Evolutionary conservation across 2,329 filamentous ascomycete species (phyloP), one percentile per base, ranked within the genome.

Genomic region (Capronia coronata): DNA sequence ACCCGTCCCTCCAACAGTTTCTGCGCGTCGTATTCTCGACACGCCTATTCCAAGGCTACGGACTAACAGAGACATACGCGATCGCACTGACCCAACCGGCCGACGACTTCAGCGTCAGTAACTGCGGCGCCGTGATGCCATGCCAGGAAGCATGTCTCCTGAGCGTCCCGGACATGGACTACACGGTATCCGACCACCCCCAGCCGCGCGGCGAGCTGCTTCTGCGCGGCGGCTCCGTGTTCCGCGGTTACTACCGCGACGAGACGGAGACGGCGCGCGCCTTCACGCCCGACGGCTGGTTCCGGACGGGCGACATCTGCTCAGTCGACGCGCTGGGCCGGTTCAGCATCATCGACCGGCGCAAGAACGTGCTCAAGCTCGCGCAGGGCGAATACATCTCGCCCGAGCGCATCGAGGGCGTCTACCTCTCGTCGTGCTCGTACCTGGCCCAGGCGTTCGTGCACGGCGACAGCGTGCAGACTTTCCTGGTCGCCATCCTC

Each of bases 291-390:
- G 89, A 96, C 58, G 93, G 93, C 54, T 98, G 93, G 93, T 97
- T 98, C 79, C 86, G 86, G 66, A 96, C 89, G 0, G 93, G 93
- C 48, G 93, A 98, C 63, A 91, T 98, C 58, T 87, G 82, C 63
- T 79, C 83, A 57, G 76, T 98, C 19, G 93, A 98, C 68, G 82
- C 82, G 59, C 69, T 86, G 64, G 93, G 93, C 55, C 87, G 90
- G 53, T 84, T 97, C 75, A 83, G 80, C 69, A 94, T 98, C 68
- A 84, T 98, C 62, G 93, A 98, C 69, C 89, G 93, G 62, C 84
- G 89, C 71, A 98, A 98, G 84, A 97, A 97, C 70, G 87, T 98
- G n/a, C 81, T 98, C 65, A 98, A 98, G 78, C 80, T 98, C 48
- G 84, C 91, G 0, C 93, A 98, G 70, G 93, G 93, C 67, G 93